Evolutionary conservation across 2,329 filamentous ascomycete genomes (phyloP).

Genomic region (Trichoderma koningiopsis): DNA sequence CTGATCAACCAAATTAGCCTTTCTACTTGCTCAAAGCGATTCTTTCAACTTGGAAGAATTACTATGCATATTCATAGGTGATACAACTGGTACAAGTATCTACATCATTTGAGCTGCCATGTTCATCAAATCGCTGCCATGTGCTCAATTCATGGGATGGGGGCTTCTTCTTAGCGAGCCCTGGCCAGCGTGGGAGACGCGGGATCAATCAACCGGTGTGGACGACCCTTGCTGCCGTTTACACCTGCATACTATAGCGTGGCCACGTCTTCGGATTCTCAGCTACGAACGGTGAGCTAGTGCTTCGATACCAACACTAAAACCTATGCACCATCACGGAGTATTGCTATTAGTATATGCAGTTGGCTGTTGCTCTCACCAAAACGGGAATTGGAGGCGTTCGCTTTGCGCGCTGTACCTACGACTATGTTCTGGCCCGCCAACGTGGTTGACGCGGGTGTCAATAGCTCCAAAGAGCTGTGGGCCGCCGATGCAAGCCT

Average conservation of each 20-base stretch:
- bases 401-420: background rate
- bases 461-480: slow-evolving; percentile 11
- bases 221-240: background rate
- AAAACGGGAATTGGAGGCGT: slow-evolving; percentile 9
- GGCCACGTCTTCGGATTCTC: slow-evolving; percentile 11
- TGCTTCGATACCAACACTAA: background rate
- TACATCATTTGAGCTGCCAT: background rate
- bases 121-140: background rate
- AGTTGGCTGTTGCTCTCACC: background rate
- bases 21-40: background rate
- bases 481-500: background rate
- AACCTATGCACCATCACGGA: background rate
- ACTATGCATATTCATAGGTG: background rate
- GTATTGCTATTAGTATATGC: background rate
- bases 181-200: background rate
- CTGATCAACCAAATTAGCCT: background rate
- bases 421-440: background rate
- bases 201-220: slow-evolving; percentile 2
- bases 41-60: background rate
- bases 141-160: background rate
- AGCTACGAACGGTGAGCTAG: background rate
- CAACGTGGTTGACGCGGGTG: slow-evolving; percentile 12
- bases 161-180: background rate
- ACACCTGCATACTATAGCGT: slow-evolving; percentile 11
- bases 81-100: background rate